Evolutionary conservation across 129 eudicot species (phyloP).

Genomic region (Pittosporum tobira): DNA sequence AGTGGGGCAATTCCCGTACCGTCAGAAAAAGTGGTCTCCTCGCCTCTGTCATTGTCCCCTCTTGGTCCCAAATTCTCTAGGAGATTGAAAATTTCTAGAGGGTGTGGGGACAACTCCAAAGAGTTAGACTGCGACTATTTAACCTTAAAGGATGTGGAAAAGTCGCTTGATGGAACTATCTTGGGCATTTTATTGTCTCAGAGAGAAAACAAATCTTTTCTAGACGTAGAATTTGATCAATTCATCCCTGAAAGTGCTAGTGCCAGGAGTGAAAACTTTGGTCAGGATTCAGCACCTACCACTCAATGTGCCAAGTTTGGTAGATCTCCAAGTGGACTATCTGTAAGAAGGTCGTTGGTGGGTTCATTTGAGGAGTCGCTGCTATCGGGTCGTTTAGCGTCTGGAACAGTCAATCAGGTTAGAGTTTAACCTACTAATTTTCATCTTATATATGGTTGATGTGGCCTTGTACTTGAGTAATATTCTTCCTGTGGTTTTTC

Average conservation of each 20-base stretch:
- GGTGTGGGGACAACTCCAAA: slow-evolving; percentile 15
- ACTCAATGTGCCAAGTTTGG: slow-evolving; percentile 43
- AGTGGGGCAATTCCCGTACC: slow-evolving; percentile 34
- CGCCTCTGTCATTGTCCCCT: slow-evolving; percentile 72
- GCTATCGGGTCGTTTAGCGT: slow-evolving; percentile 85
- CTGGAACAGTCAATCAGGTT: slow-evolving; percentile 73
- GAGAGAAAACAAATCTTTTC: slow-evolving; percentile 30
- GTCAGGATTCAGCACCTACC: slow-evolving; percentile 30
- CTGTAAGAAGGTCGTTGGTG: slow-evolving; percentile 85
- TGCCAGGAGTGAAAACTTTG: slow-evolving; percentile 28
- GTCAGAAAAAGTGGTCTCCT: slow-evolving; percentile 31
- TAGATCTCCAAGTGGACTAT: slow-evolving; percentile 60
- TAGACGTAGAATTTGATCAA: slow-evolving; percentile 32
- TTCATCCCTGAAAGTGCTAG: slow-evolving; percentile 35
- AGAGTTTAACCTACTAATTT: neutral
- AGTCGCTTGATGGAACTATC: slow-evolving; percentile 49
- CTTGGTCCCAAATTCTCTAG: slow-evolving; percentile 62
- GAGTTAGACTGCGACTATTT: slow-evolving; percentile 41
- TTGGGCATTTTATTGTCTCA: slow-evolving; percentile 29
- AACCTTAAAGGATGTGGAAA: slow-evolving; percentile 51
- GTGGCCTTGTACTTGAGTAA: neutral
- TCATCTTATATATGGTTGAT: too few species aligned
- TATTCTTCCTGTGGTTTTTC: neutral
- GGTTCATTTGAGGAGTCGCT: slow-evolving; percentile 99
- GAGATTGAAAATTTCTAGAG: slow-evolving; percentile 25